Evolutionary conservation across 768 basidiomycete species (phyloP), one percentile per base, ranked within the genome.

Genomic region (Boletus rubescentipes): DNA sequence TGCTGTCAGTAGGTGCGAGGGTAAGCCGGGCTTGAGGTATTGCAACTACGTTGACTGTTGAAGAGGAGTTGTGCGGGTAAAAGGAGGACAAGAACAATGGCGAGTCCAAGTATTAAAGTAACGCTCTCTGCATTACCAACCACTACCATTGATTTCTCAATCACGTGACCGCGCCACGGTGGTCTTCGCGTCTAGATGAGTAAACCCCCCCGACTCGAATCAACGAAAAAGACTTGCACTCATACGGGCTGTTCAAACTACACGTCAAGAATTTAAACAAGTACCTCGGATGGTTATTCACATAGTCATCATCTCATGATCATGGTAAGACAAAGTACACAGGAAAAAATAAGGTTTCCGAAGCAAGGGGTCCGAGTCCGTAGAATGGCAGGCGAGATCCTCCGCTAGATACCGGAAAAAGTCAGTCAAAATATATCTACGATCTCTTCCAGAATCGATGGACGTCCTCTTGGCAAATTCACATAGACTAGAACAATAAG

Each of bases 111-210:
- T 9, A 45, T 45, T 2, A 15, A 26, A 31, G 29, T 9, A 45
- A 20, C 10, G 41, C 35, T 34, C 23, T 37, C 5, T 3, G 10
- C 29, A 30, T 23, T 10, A 20, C 45, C 43, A 20, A 32, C 37
- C 21, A 32, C 14, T 5, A n/a, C 29, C 12, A 38, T 47, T 66
- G 67, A 69, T 64, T 69, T 69, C 41, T 26, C 18, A 26, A 43
- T 48, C 65, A 67, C 67, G 59, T 67, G 65, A 67, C 26, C 51
- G 57, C 46, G 65, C 57, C 67, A 55, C 64, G 64, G 58, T 61
- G 54, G 36, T 40, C 18, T 10, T 37, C 40, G 37, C 58, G 38
- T 49, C 55, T 18, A 32, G 26, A 26, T 26, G 26, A 26, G 26
- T 3, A 26, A 26, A 6, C n/a, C n/a, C n/a, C n/a, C n/a, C n/a